Percentiles rank a stretch among this genome's conserved stretches.
These are phyloP conservation scores for Mitragyna speciosa DNA, from an alignment of 257 asterid species.

Conservation along the genomic window DNA sequence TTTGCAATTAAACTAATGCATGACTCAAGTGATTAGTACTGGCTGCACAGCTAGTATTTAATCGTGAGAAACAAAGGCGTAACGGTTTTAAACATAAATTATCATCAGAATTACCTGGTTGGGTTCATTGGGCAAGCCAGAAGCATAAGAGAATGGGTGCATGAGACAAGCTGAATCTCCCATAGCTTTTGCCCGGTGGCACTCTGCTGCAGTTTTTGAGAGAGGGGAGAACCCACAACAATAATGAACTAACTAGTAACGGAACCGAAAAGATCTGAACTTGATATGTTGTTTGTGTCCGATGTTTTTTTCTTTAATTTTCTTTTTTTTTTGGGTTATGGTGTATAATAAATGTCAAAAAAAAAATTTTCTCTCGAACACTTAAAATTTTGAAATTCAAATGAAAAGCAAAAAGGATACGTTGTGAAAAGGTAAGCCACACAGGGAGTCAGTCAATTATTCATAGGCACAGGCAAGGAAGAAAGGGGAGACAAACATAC, in stretches of 20 bases:
- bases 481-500: not conserved
- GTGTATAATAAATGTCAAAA: conserved; percentile 2
- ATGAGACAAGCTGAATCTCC: conserved; percentile 81
- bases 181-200: conserved; percentile 38
- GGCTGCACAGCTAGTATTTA: not conserved
- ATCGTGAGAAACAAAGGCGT: not conserved
- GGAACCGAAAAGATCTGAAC: conserved; percentile 25
- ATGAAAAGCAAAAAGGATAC: conserved; percentile 40
- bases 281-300: not conserved
- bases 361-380: not conserved
- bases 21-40: not conserved
- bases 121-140: conserved; percentile 61
- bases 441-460: not conserved
- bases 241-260: not conserved
- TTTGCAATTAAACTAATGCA: not conserved
- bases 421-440: conserved; percentile 36
- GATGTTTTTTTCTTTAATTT: no score
- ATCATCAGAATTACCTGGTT: conserved; percentile 44
- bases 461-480: not conserved
- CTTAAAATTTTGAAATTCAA: conserved; percentile 74
- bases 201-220: conserved; percentile 19
- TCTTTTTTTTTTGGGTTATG: conserved; percentile 1
- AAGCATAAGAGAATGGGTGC: conserved; percentile 73
- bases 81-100: no score
- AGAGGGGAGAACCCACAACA: conserved; percentile 11